phyloP scores from a whole-genome alignment of 768 basidiomycete species.

The Boletus rufocinnamomeus region DNA sequence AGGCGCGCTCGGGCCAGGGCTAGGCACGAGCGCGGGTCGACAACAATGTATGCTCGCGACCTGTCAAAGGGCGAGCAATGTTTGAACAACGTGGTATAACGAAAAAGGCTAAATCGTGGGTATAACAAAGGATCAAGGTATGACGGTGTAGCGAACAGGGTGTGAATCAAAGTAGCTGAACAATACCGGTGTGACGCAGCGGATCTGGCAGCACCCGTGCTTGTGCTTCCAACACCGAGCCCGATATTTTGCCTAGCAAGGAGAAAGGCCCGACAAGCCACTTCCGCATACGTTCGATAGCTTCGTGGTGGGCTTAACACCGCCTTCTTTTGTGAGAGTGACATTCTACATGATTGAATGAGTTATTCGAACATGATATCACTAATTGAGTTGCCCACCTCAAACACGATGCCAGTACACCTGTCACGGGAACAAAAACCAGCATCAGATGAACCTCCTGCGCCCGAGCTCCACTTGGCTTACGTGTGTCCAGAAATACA shows the following conservation, averaged over 20 bases:
- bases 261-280: neutral
- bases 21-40: too few relatives aligned
- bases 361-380: neutral
- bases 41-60: too few relatives aligned
- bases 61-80: too few relatives aligned
- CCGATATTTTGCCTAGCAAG: neutral
- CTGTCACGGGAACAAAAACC: neutral
- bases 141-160: too few relatives aligned
- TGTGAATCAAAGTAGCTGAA: too few relatives aligned
- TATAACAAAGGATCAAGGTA: too few relatives aligned
- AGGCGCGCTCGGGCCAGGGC: too few relatives aligned
- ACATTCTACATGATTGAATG: conserved; percentile 5
- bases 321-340: conserved; percentile 3
- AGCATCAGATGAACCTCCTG: neutral
- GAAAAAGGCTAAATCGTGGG: too few relatives aligned
- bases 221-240: too few relatives aligned
- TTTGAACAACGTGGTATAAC: too few relatives aligned
- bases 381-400: conserved; percentile 8
- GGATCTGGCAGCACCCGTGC: too few relatives aligned
- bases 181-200: too few relatives aligned
- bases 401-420: conserved; percentile 6
- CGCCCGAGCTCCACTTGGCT: neutral
- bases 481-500: neutral
- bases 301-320: neutral
- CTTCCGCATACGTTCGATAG: conserved; percentile 11